Evolutionary conservation across 192 early-diverging fungal species (phyloP).

Genomic region (Coemansia erecta): DNA sequence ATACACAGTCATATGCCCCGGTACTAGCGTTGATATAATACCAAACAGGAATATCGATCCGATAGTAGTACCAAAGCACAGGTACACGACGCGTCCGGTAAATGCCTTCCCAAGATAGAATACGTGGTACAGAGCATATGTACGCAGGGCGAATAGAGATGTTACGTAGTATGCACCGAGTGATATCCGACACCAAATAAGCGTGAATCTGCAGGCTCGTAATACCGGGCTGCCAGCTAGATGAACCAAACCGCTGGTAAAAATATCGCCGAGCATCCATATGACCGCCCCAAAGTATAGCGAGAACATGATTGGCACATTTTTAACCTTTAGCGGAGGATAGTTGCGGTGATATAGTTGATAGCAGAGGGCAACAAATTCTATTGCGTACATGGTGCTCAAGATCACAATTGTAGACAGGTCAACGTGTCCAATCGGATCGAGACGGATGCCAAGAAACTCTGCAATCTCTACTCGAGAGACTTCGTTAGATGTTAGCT

Average conservation of each 20-base stretch:
- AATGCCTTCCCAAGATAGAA: conserved; percentile 36
- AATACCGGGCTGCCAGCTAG: conserved; percentile 20
- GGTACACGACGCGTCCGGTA: conserved; percentile 8
- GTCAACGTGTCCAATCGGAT: conserved; percentile 40
- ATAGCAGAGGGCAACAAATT: conserved; percentile 40
- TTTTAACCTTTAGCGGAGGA: conserved; percentile 40
- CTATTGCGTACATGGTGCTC: conserved; percentile 32
- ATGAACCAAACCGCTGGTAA: conserved; percentile 39
- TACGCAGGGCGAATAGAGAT: conserved; percentile 30
- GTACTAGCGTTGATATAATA: conserved; percentile 24
- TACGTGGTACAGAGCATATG: conserved; percentile 39
- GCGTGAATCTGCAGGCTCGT: conserved; percentile 28
- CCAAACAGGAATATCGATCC: conserved; percentile 26
- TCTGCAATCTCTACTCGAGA: conserved; percentile 24
- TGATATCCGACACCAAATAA: conserved; percentile 36
- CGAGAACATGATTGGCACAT: conserved; percentile 42
- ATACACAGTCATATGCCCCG: conserved; percentile 17
- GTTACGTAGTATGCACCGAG: conserved; percentile 38
- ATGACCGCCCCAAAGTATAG: conserved; percentile 28
- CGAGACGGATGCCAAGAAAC: conserved; percentile 34
- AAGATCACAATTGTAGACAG: conserved; percentile 41
- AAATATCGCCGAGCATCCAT: conserved; percentile 43
- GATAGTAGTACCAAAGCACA: conserved; percentile 11
- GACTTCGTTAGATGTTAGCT: conserved; percentile 14
- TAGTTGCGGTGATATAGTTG: conserved; percentile 39